A percentile compares a stretch with the other conserved stretches of the same genome.
These are phyloP conservation scores for Calycina herbarum DNA, from an alignment of 2,329 filamentous ascomycete genomes.

Conservation along the genomic window DNA sequence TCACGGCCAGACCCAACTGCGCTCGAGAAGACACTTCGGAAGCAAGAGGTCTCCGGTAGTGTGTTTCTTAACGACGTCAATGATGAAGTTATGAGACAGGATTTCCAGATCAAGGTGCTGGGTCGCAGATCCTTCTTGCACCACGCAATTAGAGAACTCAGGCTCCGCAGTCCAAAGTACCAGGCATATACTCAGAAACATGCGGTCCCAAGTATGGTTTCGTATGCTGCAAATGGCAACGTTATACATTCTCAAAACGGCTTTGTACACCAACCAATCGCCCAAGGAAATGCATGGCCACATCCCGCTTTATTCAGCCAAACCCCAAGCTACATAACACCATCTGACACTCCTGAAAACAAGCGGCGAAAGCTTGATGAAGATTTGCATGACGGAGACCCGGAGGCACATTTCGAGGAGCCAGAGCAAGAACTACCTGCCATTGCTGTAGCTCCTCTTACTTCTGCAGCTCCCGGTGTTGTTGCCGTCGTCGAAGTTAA, in stretches of 20 bases:
- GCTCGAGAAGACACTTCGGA: constrained; percentile 56
- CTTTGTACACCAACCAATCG: background rate
- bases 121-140: constrained; percentile 43
- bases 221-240: constrained; percentile 7
- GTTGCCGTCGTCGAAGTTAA: constrained; percentile 16
- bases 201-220: constrained; percentile 5
- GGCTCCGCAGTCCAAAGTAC: constrained; percentile 52
- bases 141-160: constrained; percentile 58
- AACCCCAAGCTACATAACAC: background rate
- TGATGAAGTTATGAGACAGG: constrained; percentile 27
- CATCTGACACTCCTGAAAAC: constrained; percentile 2
- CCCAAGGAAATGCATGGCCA: background rate
- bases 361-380: constrained; percentile 8
- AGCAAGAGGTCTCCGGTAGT: constrained; percentile 54
- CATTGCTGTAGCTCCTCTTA: background rate
- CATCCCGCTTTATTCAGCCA: background rate
- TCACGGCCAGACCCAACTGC: constrained; percentile 49
- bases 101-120: constrained; percentile 30
- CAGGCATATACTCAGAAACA: constrained; percentile 24
- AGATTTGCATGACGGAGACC: background rate
- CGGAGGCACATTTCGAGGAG: background rate
- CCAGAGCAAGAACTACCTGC: background rate
- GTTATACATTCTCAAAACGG: background rate
- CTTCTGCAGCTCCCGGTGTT: background rate
- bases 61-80: constrained; percentile 29